Evolutionary conservation across 164 flowering plant species (phyloP), one percentile per base, ranked within the genome.

Genomic region (Tetrastigma voinierianum): DNA sequence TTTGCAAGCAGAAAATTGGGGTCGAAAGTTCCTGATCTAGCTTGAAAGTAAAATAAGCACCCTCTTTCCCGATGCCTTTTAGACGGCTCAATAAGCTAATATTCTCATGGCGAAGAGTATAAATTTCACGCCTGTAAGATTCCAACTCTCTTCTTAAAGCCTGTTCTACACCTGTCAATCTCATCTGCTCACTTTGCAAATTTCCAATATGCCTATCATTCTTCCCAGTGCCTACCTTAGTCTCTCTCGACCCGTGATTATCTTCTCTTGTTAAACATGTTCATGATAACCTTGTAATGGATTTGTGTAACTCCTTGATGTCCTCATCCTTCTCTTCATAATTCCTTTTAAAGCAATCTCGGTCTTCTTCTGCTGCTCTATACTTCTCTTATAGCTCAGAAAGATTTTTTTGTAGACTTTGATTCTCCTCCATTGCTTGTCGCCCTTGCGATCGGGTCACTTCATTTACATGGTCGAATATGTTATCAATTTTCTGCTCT

Each of bases 221-320:
- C 68, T 72, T 82, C 58, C 68, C 80, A 65, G 78, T 72, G 81
- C 81, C 73, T 83, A 86, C 56, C 51, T 55, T 46, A 87, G 81
- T 62, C 74, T 83, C 57, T 59, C 87, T 74, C 70, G 93, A 70
- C 19, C 93, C 97, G 44, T 59, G 65, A 93, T 88, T 61, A 92
- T 86, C 77, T 85, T 96, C 67, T 90, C 98, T 76, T 91, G 99
- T 21, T 93, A 97, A 61, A 77, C 89, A 87, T 20, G 93, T 85
- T 75, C 93, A 82, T 24, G 78, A 75, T 54, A 93, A 74, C 72
- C 92, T 85, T 40, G 90, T 60, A 46, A 93, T 56, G 10, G 86
- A 81, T 70, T 78, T 88, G 54, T 90, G 93, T 76, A 90, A 76
- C 9, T 87, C 96, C 81, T 77, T 86, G 78, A 84, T 86, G 71